These are phyloP conservation scores for Paramarasmius palmivorus DNA, from an alignment of 1,284 basidiomycete genomes.

Conservation along the genomic window DNA sequence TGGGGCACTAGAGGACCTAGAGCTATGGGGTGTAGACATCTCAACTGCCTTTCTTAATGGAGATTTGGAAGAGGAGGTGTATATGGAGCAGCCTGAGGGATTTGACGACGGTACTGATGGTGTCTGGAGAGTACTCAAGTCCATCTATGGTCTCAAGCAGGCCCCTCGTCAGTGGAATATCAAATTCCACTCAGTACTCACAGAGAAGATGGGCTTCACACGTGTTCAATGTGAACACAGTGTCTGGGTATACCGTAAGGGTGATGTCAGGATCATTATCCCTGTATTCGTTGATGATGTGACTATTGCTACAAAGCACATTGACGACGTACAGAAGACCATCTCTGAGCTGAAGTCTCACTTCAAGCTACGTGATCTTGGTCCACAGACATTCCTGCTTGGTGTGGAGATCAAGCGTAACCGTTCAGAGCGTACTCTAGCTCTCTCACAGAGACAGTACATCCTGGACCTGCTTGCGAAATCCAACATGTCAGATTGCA, in stretches of 20 bases:
- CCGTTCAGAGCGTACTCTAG: slow-evolving; percentile 19
- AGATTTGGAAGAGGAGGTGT: slow-evolving; percentile 27
- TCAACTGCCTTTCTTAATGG: neutral
- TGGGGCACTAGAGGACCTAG: slow-evolving; percentile 32
- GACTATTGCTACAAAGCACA: slow-evolving; percentile 19
- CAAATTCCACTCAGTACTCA: slow-evolving; percentile 18
- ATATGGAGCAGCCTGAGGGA: slow-evolving; percentile 31
- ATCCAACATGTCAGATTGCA: slow-evolving; percentile 26
- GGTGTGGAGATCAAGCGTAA: slow-evolving; percentile 30
- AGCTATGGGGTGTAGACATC: too few species aligned
- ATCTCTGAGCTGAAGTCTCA: neutral
- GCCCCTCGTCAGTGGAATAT: slow-evolving; percentile 25
- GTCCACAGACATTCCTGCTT: slow-evolving; percentile 28
- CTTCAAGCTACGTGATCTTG: slow-evolving; percentile 33
- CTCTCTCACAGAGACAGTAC: slow-evolving; percentile 30
- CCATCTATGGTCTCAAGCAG: slow-evolving; percentile 33
- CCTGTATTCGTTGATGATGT: slow-evolving; percentile 24
- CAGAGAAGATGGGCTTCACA: too few species aligned
- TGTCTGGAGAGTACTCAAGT: slow-evolving; percentile 25
- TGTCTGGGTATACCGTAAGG: slow-evolving; percentile 21
- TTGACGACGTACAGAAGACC: slow-evolving; percentile 6
- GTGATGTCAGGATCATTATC: slow-evolving; percentile 17
- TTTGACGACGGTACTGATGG: slow-evolving; percentile 20
- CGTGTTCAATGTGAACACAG: slow-evolving; percentile 20
- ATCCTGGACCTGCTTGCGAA: slow-evolving; percentile 27